phyloP scores from a whole-genome alignment of 2,329 filamentous ascomycete genomes.

The Aureobasidium pullulans region DNA sequence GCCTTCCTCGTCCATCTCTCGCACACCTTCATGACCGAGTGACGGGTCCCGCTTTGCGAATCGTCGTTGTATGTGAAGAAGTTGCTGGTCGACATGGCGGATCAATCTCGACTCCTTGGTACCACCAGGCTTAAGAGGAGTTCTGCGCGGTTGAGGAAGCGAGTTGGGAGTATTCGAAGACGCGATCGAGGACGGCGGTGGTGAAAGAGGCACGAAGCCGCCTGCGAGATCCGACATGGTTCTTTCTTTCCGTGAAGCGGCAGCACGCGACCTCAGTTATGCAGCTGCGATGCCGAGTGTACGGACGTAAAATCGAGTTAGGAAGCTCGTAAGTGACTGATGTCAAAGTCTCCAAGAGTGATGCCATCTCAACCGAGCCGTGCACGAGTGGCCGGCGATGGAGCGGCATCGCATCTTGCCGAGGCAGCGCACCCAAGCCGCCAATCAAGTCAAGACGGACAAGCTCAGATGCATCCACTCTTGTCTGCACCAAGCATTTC shows the following conservation, averaged over 20 bases:
- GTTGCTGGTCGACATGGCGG: constrained; percentile 47
- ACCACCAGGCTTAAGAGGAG: constrained; percentile 49
- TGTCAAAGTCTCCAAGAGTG: not conserved
- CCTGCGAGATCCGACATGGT: constrained; percentile 9
- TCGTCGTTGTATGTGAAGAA: constrained; percentile 44
- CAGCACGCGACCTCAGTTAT: not conserved
- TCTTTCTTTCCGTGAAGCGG: not conserved
- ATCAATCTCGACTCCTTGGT: constrained; percentile 53
- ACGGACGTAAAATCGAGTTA: not conserved
- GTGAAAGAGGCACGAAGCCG: constrained; percentile 31
- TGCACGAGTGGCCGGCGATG: too few relatives aligned
- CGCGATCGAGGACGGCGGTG: constrained; percentile 41
- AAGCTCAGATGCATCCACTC: constrained; percentile 1
- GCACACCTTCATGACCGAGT: constrained; percentile 19
- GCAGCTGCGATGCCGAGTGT: not conserved
- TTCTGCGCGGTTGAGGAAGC: constrained; percentile 46
- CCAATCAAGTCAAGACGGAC: constrained; percentile 2
- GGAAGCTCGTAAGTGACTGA: not conserved
- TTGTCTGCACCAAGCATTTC: not conserved
- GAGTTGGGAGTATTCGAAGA: constrained; percentile 33
- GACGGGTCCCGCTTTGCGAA: constrained; percentile 41
- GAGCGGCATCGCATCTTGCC: not conserved
- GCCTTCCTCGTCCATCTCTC: constrained; percentile 15
- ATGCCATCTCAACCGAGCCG: not conserved
- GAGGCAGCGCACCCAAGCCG: not conserved